Evolutionary conservation across 306 rosid genomes (phyloP), one percentile per base, ranked within the genome.

Genomic region (Pyrus bretschneideri): DNA sequence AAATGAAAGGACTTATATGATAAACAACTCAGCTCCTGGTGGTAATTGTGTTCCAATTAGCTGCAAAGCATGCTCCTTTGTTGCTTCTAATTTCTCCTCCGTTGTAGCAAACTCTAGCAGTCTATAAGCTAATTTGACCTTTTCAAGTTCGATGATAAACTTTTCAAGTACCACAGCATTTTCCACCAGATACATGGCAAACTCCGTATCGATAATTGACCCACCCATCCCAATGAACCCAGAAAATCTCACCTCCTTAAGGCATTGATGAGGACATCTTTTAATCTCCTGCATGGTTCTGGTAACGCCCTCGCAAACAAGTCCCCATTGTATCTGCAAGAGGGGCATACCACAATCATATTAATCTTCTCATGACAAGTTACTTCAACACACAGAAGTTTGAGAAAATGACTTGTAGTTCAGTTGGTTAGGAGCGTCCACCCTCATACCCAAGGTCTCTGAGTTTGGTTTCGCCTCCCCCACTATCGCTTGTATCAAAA

Each of bases 281-380:
- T 14, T 69, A 69, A 44, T 31, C 38, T 45, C 18, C 58, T 44
- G 22, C 58, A 69, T 1, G 2, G 8, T 69, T 25, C 58, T 25
- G 1, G 31, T 7, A 25, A 5, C 7, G 7, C 66, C 13, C 66
- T 4, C 0, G 14, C 6, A 0, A 49, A 0, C 5, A 4, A 0
- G 5, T 49, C 54, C 19, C 66, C 66, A 61, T 13, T 33, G 29
- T 13, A 61, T 5, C 66, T 27, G 66, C 35, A 4, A 27, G 10
- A 25, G 30, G 66, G 1, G 17, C 66, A 27, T 5, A 1, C 31
- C 66, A 13, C 6, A 25, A 2, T 6, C 33, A 23, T 6, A 27
- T 6, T 30, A 61, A 61, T 61, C 19, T 61, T 12, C 66, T 17
- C 1, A 9, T 14, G 35, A 58, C 17, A 61, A 13, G 66, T 61